A percentile compares a stretch with the other conserved stretches of the same genome.
Conservation (phyloP, 164 flowering plant species). For the Berberis vulgaris region DNA sequence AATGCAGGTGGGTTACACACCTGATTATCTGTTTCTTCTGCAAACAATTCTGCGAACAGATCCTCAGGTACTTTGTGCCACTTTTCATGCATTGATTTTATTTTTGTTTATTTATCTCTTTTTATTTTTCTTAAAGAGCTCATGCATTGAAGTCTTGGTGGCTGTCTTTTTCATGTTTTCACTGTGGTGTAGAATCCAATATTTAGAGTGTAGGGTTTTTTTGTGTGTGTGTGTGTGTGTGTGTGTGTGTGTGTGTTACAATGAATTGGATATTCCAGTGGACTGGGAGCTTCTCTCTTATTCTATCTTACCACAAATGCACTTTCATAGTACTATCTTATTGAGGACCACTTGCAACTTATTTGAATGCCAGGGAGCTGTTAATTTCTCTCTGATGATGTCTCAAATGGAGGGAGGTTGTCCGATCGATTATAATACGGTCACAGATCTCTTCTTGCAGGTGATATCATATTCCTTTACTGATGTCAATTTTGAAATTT, state of each 20-base stretch:
- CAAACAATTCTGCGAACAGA: slow-evolving; percentile 95
- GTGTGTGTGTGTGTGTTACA: too few species aligned
- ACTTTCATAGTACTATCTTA: too few species aligned
- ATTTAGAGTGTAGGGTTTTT: too few species aligned
- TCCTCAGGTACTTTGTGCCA: slow-evolving; percentile 63
- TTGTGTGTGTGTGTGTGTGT: too few species aligned
- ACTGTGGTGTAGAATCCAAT: too few species aligned
- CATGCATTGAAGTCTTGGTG: not conserved
- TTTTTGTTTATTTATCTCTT: not conserved
- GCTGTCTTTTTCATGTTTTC: too few species aligned
- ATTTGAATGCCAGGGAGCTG: slow-evolving; percentile 72
- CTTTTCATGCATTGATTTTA: not conserved
- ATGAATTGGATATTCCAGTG: not conserved
- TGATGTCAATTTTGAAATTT: not conserved
- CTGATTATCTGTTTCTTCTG: slow-evolving; percentile 92
- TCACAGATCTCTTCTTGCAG: slow-evolving; percentile 98
- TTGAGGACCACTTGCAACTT: not conserved
- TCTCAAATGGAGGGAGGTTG: slow-evolving; percentile 99
- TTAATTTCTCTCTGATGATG: slow-evolving; percentile 98
- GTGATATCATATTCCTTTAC: slow-evolving; percentile 19
- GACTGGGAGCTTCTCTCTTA: not conserved
- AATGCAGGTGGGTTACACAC: slow-evolving; percentile 88
- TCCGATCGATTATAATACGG: slow-evolving; percentile 93
- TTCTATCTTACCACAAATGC: not conserved
- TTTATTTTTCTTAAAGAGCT: not conserved